Conservation (phyloP, 306 rosid genomes). For the Benincasa hispida region DNA sequence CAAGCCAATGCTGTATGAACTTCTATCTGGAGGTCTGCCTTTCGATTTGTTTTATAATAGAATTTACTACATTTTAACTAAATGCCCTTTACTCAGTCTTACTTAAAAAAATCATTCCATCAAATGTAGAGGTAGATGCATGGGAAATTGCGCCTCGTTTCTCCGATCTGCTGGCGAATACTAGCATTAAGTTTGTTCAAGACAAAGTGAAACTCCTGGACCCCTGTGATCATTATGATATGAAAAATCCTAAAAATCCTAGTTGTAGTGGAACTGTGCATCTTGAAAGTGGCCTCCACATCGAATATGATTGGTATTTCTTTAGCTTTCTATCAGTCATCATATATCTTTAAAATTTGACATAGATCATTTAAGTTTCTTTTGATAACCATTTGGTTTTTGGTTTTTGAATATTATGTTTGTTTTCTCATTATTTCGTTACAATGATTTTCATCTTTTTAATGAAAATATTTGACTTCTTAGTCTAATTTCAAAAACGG, state of each 20-base stretch:
- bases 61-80: conserved; percentile 1
- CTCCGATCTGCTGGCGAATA: conserved; percentile 62
- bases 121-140: conserved; percentile 67
- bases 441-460: background rate
- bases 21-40: conserved; percentile 75
- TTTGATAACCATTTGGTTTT: background rate
- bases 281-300: conserved; percentile 82
- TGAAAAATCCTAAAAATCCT: conserved; percentile 36
- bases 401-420: background rate
- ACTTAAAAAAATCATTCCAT: background rate
- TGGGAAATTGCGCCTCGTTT: conserved; percentile 99
- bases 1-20: conserved; percentile 94
- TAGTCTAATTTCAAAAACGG: background rate
- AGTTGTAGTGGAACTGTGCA: conserved; percentile 65
- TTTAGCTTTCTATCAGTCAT: background rate
- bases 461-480: background rate
- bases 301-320: conserved; percentile 90
- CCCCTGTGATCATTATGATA: conserved; percentile 49
- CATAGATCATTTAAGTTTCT: background rate
- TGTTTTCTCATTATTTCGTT: background rate
- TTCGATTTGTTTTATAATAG: background rate
- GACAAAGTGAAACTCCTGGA: conserved; percentile 62
- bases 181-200: conserved; percentile 60
- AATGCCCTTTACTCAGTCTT: conserved; percentile 2
- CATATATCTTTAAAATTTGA: background rate